Percentiles rank a stretch among this genome's conserved stretches.
Conservation (phyloP, 495 filamentous ascomycete genomes). For the Trichoderma erinaceum region DNA sequence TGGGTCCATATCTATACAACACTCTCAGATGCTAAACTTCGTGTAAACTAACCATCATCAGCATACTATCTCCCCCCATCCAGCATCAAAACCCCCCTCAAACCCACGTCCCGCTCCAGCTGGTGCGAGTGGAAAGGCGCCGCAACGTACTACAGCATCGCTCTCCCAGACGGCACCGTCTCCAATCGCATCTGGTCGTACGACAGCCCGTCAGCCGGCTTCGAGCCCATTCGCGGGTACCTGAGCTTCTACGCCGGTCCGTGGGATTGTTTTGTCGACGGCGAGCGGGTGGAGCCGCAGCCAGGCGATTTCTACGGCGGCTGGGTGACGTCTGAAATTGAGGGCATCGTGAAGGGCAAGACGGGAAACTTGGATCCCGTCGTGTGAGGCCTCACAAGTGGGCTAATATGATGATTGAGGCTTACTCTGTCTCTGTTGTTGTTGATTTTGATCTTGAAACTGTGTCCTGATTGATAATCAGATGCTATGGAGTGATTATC, state of each 20-base stretch:
- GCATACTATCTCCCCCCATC: constrained; percentile 51
- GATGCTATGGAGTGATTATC: neutral
- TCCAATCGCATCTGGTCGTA: constrained; percentile 50
- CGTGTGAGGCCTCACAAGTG: too few relatives aligned
- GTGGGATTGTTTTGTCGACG: constrained; percentile 56
- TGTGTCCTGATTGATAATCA: neutral
- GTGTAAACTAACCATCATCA: constrained; percentile 15
- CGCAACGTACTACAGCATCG: constrained; percentile 46
- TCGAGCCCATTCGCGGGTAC: constrained; percentile 44
- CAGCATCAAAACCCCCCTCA: constrained; percentile 37
- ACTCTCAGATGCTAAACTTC: neutral
- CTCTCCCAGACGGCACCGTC: constrained; percentile 31
- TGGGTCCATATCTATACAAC: neutral
- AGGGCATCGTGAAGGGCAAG: constrained; percentile 48
- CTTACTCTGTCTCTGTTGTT: neutral
- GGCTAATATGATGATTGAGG: too few relatives aligned
- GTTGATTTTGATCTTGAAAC: neutral
- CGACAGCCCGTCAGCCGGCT: constrained; percentile 42
- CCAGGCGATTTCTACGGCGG: constrained; percentile 56
- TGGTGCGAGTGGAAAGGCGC: constrained; percentile 54
- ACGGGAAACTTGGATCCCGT: constrained; percentile 35
- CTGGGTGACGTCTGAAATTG: constrained; percentile 52
- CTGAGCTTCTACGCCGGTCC: constrained; percentile 49
- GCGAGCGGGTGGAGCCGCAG: constrained; percentile 50
- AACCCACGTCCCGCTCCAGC: constrained; percentile 37